phyloP scores from a whole-genome alignment of 805 yeast species.

The Danielozyma ontarioensis region DNA sequence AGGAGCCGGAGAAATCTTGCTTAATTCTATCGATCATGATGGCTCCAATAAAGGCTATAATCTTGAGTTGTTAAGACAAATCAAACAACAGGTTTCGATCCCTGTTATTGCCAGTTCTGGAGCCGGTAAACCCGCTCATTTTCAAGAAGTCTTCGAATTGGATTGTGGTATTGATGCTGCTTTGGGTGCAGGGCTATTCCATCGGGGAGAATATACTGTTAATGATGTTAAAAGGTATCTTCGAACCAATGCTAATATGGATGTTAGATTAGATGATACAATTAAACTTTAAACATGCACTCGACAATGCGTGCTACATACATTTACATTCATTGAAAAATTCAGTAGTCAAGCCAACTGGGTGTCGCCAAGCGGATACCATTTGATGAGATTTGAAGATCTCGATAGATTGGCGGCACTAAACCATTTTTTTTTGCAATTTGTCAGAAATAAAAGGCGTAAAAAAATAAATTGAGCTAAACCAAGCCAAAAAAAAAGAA shows the following conservation, averaged over 20 bases:
- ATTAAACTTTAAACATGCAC: slow-evolving; percentile 20
- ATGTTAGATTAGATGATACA: slow-evolving; percentile 62
- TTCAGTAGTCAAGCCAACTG: not conserved
- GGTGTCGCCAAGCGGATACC: not conserved
- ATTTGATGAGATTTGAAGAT: not conserved
- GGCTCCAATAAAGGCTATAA: slow-evolving; percentile 96
- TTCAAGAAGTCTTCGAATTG: slow-evolving; percentile 72
- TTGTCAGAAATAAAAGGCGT: slow-evolving; percentile 1
- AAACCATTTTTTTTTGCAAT: not conserved
- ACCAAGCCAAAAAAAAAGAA: no score
- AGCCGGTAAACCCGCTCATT: slow-evolving; percentile 91
- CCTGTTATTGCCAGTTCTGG: slow-evolving; percentile 99
- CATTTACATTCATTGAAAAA: not conserved
- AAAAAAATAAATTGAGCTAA: no score
- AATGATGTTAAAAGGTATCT: slow-evolving; percentile 73
- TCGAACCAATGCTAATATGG: slow-evolving; percentile 47
- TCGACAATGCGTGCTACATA: not conserved
- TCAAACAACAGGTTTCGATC: slow-evolving; percentile 69
- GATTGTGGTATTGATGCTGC: slow-evolving; percentile 92
- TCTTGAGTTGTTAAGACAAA: slow-evolving; percentile 73
- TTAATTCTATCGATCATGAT: slow-evolving; percentile 95
- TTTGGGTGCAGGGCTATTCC: slow-evolving; percentile 98
- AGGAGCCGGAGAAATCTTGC: slow-evolving; percentile 93
- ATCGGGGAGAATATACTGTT: slow-evolving; percentile 88
- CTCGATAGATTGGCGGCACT: not conserved